Evolutionary conservation across 208 protist species (phyloP), one percentile per base, ranked within the genome.

Genomic region (Wallacemonas sp.): DNA sequence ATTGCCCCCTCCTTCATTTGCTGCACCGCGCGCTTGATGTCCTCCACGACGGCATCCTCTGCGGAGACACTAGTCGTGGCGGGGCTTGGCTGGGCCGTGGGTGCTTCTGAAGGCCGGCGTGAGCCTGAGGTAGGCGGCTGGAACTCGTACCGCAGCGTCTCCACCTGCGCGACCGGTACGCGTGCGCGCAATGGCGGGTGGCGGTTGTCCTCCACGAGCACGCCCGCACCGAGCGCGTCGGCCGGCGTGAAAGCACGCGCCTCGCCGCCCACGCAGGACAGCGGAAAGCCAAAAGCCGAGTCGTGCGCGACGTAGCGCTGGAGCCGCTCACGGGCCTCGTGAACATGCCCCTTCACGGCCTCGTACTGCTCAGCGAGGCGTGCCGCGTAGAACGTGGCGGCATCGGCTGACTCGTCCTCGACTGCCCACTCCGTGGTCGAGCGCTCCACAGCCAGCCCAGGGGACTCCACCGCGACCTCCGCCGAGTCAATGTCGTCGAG

Each of bases 1-100:
- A 84, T 50, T 1, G 76, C 83, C 10, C 81, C 81, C 39, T 82
- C 59, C 57, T 85, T 86, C 80, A 92, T 86, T 28, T 81, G 78
- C 48, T 64, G 48, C 29, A 92, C 80, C 2, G 75, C 74, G 0
- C 52, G 39, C 38, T 73, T 65, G 22, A 92, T 89, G 55, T 92
- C 86, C 5, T 59, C 55, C 55, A 89, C 74, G 11, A 87, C 69
- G 23, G 61, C 57, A 22, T 84, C 78, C 23, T 92, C 75, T 0
- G 59, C 72, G 16, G 61, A 57, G 44, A 22, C 1, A 7, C 10
- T 16, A 7, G 36, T 14, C 36, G 36, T 41, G 7, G 36, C 14
- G 14, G 36, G n/a, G n/a, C n/a, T n/a, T n/a, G n/a, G n/a, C n/a
- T n/a, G n/a, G n/a, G n/a, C n/a, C n/a, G n/a, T n/a, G n/a, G n/a